phyloP scores from a whole-genome alignment of 495 filamentous ascomycete genomes.

The Aspergillus cavernicola region DNA sequence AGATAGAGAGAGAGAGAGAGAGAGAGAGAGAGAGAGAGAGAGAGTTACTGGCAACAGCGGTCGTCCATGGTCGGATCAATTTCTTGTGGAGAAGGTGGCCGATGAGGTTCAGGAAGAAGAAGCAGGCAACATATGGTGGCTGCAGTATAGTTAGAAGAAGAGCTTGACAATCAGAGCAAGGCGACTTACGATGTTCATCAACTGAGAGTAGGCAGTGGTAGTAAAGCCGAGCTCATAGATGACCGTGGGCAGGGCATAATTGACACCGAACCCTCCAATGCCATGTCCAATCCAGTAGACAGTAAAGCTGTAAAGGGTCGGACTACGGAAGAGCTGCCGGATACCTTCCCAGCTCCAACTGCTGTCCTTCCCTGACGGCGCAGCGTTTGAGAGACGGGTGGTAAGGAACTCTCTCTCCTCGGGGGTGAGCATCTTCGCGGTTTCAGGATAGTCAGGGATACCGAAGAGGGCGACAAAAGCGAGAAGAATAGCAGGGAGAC shows the following conservation, averaged over 20 bases:
- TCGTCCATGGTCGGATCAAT: conserved; percentile 36
- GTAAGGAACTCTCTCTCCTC: conserved; percentile 31
- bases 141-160: conserved; percentile 3
- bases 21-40: too few relatives aligned
- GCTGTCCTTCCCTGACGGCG: conserved; percentile 24
- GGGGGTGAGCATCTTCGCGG: conserved; percentile 32
- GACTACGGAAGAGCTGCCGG: conserved; percentile 26
- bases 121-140: conserved; percentile 39
- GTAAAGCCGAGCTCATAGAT: conserved; percentile 44
- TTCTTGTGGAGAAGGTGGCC: conserved; percentile 34
- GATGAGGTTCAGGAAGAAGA: conserved; percentile 35
- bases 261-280: conserved; percentile 41
- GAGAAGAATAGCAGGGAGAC: conserved; percentile 35
- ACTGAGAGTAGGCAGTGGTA: conserved; percentile 33
- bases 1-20: neutral
- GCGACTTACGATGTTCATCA: conserved; percentile 40
- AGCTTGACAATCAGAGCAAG: neutral
- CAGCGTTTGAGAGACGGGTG: conserved; percentile 17
- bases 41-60: conserved; percentile 33
- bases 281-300: conserved; percentile 39
- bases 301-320: conserved; percentile 36
- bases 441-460: conserved; percentile 44
- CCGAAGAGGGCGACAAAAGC: conserved; percentile 33
- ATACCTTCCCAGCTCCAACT: conserved; percentile 27
- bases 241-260: conserved; percentile 39